Base-by-base conservation (phyloP, 805 yeast genomes). In the Lipomyces yamanashiensis region DNA sequence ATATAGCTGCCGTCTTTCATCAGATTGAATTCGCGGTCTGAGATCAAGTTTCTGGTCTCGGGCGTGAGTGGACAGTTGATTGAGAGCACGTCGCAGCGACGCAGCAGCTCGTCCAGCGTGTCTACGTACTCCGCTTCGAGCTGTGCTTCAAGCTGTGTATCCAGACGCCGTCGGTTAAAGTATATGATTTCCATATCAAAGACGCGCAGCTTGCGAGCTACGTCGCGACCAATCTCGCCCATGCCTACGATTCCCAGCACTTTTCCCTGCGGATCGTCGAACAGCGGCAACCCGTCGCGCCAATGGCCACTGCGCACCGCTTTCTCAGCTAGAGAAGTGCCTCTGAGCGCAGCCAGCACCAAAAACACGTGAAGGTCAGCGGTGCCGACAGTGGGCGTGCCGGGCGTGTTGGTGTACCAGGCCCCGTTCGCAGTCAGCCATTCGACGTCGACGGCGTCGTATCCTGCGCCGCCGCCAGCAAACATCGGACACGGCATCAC, bases 221-320 rank as follows among this genome's bases (percentile, higher is more conserved):
- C 78, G 10, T 83, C 81, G 36, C 84, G 78, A 56, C 88, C 89
- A 73, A 85, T 84, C 7, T 87, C 87, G 7, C 89, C 89, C 80
- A 85, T 77, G 1, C 89, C 89, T 44, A 85, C 75, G 59, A 85
- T 83, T 3, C 88, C 89, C 19, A 85, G 79, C 5, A 78, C 78
- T 70, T 80, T 80, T 36, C 81, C 82, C 47, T 61, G 57, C 9
- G 64, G 64, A 47, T 61, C 64, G 43, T 61, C 64, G 19, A 41
- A 51, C 33, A 61, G 54, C 36, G 61, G 61, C 40, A 61, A 45
- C 9, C 56, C 56, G 62, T 75, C 80, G 52, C 73, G 67, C 84
- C 85, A 85, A 49, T 78, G 72, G 49, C 87, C 87, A 41, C 74
- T 72, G 6, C 78, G 73, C 58, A 83, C 71, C 59, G 72, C 71